phyloP scores from a whole-genome alignment of 1,139 yeast species.

The Cylindricascospora bacillispora region DNA sequence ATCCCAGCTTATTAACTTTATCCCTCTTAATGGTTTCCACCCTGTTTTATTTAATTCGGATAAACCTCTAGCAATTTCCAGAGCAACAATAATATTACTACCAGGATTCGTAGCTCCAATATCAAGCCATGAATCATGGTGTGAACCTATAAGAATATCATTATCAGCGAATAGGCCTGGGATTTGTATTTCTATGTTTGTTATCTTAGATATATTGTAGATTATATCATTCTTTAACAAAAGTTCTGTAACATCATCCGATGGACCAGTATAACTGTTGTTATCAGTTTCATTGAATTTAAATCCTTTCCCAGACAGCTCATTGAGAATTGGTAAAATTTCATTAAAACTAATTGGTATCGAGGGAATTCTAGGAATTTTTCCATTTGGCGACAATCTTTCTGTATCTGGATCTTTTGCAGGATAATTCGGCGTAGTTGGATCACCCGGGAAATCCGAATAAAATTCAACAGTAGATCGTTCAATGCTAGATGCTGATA shows the following conservation, averaged over 20 bases:
- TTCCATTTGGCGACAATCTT: constrained; percentile 30
- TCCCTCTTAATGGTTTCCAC: constrained; percentile 43
- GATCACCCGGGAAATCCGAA: constrained; percentile 58
- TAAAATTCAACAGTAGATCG: constrained; percentile 48
- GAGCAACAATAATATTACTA: constrained; percentile 31
- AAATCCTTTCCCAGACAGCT: constrained; percentile 25
- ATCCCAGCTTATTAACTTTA: constrained; percentile 41
- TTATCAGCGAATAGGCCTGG: constrained; percentile 38
- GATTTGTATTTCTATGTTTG: constrained; percentile 34
- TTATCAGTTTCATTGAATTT: constrained; percentile 25
- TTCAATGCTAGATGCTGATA: constrained; percentile 31
- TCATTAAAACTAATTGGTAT: constrained; percentile 32
- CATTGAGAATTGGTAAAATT: constrained; percentile 27
- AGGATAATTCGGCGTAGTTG: constrained; percentile 51
- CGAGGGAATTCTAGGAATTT: constrained; percentile 36
- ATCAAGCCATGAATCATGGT: constrained; percentile 33
- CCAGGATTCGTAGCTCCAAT: constrained; percentile 35
- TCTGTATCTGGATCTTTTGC: constrained; percentile 26
- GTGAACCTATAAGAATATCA: constrained; percentile 36
- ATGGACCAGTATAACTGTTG: constrained; percentile 33
- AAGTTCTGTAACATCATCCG: constrained; percentile 14
- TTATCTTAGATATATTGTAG: constrained; percentile 28
- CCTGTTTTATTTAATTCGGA: constrained; percentile 30
- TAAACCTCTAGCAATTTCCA: constrained; percentile 37
- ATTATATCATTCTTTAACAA: constrained; percentile 28